Evolutionary conservation across 2,329 filamentous ascomycete genomes (phyloP).

Genomic region (Biscogniauxia sp.): DNA sequence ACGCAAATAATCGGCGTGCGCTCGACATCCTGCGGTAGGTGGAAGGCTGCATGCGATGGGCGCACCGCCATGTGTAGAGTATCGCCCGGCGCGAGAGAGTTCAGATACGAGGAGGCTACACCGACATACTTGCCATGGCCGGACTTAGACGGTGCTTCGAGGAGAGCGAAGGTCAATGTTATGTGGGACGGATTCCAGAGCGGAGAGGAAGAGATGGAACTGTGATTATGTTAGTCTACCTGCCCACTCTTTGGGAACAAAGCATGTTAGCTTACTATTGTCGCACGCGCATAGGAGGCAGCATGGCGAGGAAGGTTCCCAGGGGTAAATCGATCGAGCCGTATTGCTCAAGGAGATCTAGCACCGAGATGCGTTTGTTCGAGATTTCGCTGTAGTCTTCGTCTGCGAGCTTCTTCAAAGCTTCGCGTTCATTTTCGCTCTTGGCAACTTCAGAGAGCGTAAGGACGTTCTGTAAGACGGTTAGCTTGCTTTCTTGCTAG

Average conservation of each 20-base stretch:
- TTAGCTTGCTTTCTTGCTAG: conserved; percentile 9
- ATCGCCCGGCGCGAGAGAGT: conserved; percentile 43
- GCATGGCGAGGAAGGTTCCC: conserved; percentile 65
- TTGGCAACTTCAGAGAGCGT: conserved; percentile 30
- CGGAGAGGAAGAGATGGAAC: conserved; percentile 73
- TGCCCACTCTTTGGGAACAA: not conserved
- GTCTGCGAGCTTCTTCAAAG: conserved; percentile 47
- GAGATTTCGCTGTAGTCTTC: conserved; percentile 46
- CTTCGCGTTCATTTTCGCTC: conserved; percentile 27
- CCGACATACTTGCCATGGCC: conserved; percentile 52
- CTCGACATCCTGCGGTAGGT: conserved; percentile 44
- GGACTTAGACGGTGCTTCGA: conserved; percentile 54
- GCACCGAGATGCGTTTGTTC: conserved; percentile 58
- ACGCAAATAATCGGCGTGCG: conserved; percentile 51
- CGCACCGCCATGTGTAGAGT: conserved; percentile 40
- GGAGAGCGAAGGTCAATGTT: conserved; percentile 67
- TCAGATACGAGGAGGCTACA: conserved; percentile 61
- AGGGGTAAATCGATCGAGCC: conserved; percentile 60
- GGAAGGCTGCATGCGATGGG: conserved; percentile 41
- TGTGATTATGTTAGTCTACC: conserved; percentile 22
- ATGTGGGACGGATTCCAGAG: conserved; percentile 54
- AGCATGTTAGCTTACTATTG: conserved; percentile 64
- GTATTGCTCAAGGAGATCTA: conserved; percentile 69
- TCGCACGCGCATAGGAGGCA: conserved; percentile 74
- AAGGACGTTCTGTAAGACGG: conserved; percentile 36